Base-by-base conservation (phyloP, 2,329 filamentous ascomycete genomes). In the Ambrosiella beaveri region DNA sequence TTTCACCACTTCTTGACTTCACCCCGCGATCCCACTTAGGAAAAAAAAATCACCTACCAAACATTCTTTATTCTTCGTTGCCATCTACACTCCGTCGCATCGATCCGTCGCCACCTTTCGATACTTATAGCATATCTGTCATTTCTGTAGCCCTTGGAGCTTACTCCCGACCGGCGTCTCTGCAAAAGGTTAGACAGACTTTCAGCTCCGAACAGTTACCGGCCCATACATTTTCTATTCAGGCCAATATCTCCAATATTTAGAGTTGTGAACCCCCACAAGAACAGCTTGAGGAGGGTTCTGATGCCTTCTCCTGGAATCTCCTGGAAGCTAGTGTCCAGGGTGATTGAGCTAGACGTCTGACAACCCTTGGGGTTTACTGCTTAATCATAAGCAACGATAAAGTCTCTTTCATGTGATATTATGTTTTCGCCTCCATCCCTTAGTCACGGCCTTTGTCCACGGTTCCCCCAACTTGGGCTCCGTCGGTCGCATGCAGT, bases 391-490 rank as follows among this genome's bases (percentile, higher is more conserved):
- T 6, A 41, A 41, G 40, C 40, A n/a, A 27, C 27, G 3, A 2
- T 6, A 41, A 11, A 11, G 7, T 41, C 2, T 41, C n/a, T 47
- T 17, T 8, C 44, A 47, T 47, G 19, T 51, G 47, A 51, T 27
- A 12, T n/a, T 51, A 8, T 51, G 27, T 36, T 51, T 7, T 5
- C 19, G 27, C 9, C 9, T n/a, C 47, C 7, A 51, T 15, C 5
- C 47, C 40, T 41, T 41, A 41, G 2, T 15, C 11, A 51, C 19
- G 27, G 27, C 6, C 27, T 51, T 7, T 51, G 47, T 27, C 54
- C 58, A 49, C 58, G 54, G 40, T 59, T 59, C 49, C 58, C 58
- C 58, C 58, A 59, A 59, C 41, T 12, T 35, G n/a, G 54, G 15
- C 44, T 52, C 54, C 58, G 54, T 27, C 4, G 13, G 19, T 36